These are phyloP conservation scores for Peribolospora kevripleyi DNA, from an alignment of 768 basidiomycete species.

Conservation along the genomic window DNA sequence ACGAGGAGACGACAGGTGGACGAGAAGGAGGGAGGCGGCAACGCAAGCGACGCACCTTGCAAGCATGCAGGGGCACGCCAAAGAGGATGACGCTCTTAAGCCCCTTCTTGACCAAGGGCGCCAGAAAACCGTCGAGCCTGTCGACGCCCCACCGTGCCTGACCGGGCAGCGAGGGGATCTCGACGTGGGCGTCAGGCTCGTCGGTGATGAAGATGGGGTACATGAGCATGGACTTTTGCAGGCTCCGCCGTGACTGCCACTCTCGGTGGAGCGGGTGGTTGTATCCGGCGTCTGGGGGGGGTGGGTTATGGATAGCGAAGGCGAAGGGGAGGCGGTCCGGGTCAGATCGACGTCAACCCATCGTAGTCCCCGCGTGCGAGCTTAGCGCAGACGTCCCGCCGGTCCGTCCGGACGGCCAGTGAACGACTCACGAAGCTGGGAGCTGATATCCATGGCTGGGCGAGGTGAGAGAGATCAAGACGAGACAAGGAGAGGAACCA, in stretches of 20 bases:
- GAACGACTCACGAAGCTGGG: no score
- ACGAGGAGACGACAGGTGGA: background rate
- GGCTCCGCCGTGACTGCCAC: conserved; percentile 58
- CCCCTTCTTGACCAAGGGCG: conserved; percentile 70
- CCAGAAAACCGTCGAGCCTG: conserved; percentile 60
- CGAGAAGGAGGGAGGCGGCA: background rate
- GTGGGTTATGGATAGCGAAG: conserved; percentile 12
- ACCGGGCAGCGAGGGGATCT: conserved; percentile 53
- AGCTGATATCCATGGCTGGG: no score
- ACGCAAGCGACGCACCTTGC: conserved; percentile 32
- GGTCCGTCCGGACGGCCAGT: no score
- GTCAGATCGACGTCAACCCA: no score
- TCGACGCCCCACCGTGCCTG: conserved; percentile 93
- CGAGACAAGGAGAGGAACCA: no score
- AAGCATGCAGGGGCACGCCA: conserved; percentile 59
- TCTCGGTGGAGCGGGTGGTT: conserved; percentile 67
- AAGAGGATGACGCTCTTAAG: conserved; percentile 80
- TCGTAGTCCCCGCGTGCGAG: no score
- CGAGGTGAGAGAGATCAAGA: no score
- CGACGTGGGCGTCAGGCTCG: conserved; percentile 58
- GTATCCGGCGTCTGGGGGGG: conserved; percentile 47
- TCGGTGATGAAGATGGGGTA: conserved; percentile 98
- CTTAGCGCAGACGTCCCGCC: no score
- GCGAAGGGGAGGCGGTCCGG: no score
- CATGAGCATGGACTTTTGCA: conserved; percentile 88